Percentiles rank a stretch among this genome's conserved stretches.
Evolutionary conservation across 1,139 yeast species (phyloP).

Genomic region (Suhomyces taliae): DNA sequence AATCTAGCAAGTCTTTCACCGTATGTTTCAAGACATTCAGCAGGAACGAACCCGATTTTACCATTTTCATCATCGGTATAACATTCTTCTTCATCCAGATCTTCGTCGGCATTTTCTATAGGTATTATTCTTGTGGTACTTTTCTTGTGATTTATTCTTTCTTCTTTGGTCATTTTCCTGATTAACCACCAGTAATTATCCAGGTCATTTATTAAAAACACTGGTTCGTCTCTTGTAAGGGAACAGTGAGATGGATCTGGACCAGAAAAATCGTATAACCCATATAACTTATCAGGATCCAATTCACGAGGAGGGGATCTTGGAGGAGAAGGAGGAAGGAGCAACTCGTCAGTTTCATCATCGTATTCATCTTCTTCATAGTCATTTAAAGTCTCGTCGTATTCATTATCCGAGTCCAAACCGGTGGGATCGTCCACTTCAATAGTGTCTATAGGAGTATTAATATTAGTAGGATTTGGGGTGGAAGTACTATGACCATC

Average conservation of each 20-base stretch:
- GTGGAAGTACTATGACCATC: constrained; percentile 6
- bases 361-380: constrained; percentile 16
- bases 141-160: constrained; percentile 20
- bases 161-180: constrained; percentile 52
- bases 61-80: constrained; percentile 50
- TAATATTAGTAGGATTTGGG: constrained; percentile 7
- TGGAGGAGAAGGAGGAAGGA: constrained; percentile 63
- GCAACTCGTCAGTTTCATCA: constrained; percentile 22
- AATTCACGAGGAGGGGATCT: constrained; percentile 80
- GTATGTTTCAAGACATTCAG: constrained; percentile 90
- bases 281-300: constrained; percentile 82
- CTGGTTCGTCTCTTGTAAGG: constrained; percentile 78
- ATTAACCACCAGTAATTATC: constrained; percentile 98
- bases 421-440: constrained; percentile 11
- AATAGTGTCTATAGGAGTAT: constrained; percentile 8
- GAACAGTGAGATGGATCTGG: constrained; percentile 94
- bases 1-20: constrained; percentile 88
- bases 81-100: constrained; percentile 16
- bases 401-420: constrained; percentile 11
- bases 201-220: constrained; percentile 77
- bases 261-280: constrained; percentile 83
- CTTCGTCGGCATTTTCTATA: neutral
- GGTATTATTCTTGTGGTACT: constrained; percentile 1
- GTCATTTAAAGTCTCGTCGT: constrained; percentile 13
- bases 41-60: constrained; percentile 91